Evolutionary conservation across 2,329 filamentous ascomycete species (phyloP).

Genomic region (Phoma sp.): DNA sequence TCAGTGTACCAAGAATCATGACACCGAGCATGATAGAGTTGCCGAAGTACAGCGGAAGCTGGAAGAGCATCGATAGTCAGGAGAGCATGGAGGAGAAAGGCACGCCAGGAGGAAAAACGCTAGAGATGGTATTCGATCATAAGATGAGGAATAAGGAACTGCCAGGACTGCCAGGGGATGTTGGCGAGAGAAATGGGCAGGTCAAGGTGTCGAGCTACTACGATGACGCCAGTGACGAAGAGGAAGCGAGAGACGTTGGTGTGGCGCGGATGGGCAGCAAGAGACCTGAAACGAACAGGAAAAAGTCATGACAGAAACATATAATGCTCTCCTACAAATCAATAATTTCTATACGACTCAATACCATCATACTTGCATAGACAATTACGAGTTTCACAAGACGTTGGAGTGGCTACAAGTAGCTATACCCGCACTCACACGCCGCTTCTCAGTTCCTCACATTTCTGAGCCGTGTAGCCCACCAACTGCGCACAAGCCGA

Average conservation of each 20-base stretch:
- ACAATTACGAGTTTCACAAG: too few relatives aligned
- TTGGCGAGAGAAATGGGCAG: conserved; percentile 5
- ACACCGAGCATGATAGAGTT: conserved; percentile 22
- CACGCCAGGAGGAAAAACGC: neutral
- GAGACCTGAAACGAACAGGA: neutral
- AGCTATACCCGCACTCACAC: too few relatives aligned
- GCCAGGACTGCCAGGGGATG: neutral
- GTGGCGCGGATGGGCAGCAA: conserved; percentile 5
- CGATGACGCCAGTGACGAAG: conserved; percentile 22
- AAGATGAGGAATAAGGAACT: conserved; percentile 3
- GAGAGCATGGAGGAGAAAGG: neutral
- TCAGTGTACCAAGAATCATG: conserved; percentile 13
- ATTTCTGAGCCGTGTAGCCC: neutral
- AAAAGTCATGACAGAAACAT: neutral
- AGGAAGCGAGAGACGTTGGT: conserved; percentile 8
- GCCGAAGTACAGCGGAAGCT: conserved; percentile 23
- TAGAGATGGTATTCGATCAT: neutral
- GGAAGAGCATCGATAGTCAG: conserved; percentile 1
- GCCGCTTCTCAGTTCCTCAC: neutral
- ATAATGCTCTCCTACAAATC: neutral
- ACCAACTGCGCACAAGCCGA: neutral
- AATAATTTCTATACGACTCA: neutral
- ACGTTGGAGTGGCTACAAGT: too few relatives aligned
- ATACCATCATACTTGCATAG: too few relatives aligned
- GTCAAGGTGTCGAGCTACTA: conserved; percentile 12